A percentile compares a stretch with the other conserved stretches of the same genome.
phyloP scores from a whole-genome alignment of 2,329 filamentous ascomycete genomes.

The Claviceps quebecensis region DNA sequence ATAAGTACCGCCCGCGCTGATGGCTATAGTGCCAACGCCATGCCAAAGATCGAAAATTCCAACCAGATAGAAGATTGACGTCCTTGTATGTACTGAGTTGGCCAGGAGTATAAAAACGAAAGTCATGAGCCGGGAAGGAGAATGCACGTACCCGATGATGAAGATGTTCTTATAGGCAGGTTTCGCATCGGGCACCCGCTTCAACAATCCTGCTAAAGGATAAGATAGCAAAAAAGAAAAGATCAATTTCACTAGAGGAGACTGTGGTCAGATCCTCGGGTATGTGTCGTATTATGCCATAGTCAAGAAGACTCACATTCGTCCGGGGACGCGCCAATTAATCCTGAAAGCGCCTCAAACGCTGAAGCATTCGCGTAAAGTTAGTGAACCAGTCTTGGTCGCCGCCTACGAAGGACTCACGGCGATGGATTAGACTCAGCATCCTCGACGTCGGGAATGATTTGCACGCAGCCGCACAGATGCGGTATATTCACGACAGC shows the following conservation, averaged over 20 bases:
- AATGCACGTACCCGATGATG: conserved; percentile 50
- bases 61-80: conserved; percentile 80
- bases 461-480: neutral
- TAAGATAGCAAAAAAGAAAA: conserved; percentile 85
- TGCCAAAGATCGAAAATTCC: conserved; percentile 88
- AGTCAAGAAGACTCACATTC: conserved; percentile 18
- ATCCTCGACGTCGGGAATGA: conserved; percentile 4
- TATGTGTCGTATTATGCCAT: neutral
- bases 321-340: conserved; percentile 22
- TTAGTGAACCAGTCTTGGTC: neutral
- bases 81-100: conserved; percentile 27
- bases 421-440: conserved; percentile 11
- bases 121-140: neutral
- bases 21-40: conserved; percentile 64
- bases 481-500: neutral
- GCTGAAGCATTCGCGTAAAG: conserved; percentile 10
- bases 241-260: conserved; percentile 69
- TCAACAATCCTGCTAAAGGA: conserved; percentile 75
- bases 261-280: neutral
- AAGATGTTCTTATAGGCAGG: conserved; percentile 82
- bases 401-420: conserved; percentile 8
- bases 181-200: conserved; percentile 73
- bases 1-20: conserved; percentile 71
- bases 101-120: neutral
- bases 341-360: conserved; percentile 20